These are phyloP conservation scores for Cicer judaicum DNA, from an alignment of 306 rosid species.

Conservation along the genomic window DNA sequence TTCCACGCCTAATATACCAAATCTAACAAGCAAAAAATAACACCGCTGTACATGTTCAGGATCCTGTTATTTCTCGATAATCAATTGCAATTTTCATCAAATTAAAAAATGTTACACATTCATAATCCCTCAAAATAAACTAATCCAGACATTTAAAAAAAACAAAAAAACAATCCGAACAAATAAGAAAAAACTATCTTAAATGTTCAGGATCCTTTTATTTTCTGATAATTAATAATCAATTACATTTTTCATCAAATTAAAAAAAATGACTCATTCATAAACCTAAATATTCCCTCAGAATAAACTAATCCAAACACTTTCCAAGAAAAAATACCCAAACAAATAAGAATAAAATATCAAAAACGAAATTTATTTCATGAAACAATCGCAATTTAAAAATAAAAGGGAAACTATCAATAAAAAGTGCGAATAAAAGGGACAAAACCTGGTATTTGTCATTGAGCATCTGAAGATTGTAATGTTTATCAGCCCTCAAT, in stretches of 20 bases:
- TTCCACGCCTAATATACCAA: background rate
- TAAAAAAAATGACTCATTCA: background rate
- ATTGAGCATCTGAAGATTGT: conserved; percentile 90
- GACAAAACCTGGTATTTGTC: conserved; percentile 81
- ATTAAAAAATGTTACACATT: background rate
- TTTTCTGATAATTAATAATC: background rate
- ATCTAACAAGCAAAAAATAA: background rate
- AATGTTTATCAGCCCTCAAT: conserved; percentile 80
- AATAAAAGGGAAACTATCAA: too few relatives aligned
- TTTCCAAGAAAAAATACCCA: background rate
- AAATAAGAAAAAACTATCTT: background rate
- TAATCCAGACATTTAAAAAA: background rate
- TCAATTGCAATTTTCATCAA: background rate
- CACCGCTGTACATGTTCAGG: background rate
- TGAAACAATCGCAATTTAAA: too few relatives aligned
- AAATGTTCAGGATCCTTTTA: background rate
- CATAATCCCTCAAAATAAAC: background rate
- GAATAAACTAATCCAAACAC: background rate
- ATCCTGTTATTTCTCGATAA: background rate
- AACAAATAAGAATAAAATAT: background rate
- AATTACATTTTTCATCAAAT: background rate
- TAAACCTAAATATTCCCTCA: background rate
- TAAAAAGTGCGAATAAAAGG: background rate
- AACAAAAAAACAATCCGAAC: background rate
- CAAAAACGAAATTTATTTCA: too few relatives aligned